These are phyloP conservation scores for Hibiscus syriacus DNA, from an alignment of 345 rosid species.

Conservation along the genomic window DNA sequence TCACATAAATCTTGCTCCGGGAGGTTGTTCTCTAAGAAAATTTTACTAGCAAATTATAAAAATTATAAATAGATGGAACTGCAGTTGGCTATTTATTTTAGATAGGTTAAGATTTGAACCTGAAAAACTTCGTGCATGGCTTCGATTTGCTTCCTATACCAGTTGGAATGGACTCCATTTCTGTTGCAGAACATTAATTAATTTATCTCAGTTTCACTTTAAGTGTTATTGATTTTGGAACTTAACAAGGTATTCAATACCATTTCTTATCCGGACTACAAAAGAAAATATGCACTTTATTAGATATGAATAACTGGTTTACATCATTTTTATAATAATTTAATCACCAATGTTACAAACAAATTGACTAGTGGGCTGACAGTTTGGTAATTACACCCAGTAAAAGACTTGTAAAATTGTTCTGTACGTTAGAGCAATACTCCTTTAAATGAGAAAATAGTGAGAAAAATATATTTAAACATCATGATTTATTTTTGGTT, in stretches of 20 bases:
- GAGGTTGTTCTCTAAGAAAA: slow-evolving; percentile 14
- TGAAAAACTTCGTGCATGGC: slow-evolving; percentile 97
- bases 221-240: slow-evolving; percentile 30
- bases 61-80: slow-evolving; percentile 31
- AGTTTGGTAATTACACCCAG: neutral
- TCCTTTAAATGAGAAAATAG: neutral
- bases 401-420: neutral
- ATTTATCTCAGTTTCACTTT: slow-evolving; percentile 48
- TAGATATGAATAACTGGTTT: neutral
- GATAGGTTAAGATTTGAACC: slow-evolving; percentile 73
- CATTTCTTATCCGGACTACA: neutral
- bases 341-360: neutral
- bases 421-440: neutral
- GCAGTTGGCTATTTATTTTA: slow-evolving; percentile 40
- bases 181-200: slow-evolving; percentile 73
- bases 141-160: slow-evolving; percentile 95
- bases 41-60: slow-evolving; percentile 22
- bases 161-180: slow-evolving; percentile 65
- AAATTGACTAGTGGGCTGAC: neutral
- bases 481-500: neutral
- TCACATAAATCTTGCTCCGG: slow-evolving; percentile 28
- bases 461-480: neutral
- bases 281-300: neutral
- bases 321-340: neutral
- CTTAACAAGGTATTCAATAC: slow-evolving; percentile 2